A percentile compares a stretch with the other conserved stretches of the same genome.
Conservation (phyloP, 257 asterid genomes). For the Solanum pinnatisectum region DNA sequence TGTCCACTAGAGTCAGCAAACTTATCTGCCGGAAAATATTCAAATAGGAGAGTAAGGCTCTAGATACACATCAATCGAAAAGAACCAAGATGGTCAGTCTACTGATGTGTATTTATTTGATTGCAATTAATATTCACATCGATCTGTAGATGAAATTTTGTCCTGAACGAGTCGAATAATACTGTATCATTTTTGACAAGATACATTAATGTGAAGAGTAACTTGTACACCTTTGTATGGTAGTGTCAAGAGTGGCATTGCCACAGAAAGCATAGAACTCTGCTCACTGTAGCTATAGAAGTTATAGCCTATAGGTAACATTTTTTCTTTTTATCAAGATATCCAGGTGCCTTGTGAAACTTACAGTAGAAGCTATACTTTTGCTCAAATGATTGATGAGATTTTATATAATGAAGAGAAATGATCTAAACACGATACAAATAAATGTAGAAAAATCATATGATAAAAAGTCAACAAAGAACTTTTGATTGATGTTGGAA, state of each 20-base stretch:
- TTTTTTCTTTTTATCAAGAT: neutral
- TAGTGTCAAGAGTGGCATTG: neutral
- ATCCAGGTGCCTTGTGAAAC: neutral
- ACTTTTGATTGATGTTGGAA: neutral
- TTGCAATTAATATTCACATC: neutral
- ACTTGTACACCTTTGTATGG: neutral
- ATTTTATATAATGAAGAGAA: neutral
- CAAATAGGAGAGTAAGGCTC: slow-evolving; percentile 6
- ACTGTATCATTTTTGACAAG: neutral
- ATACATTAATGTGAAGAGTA: neutral
- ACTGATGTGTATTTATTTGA: neutral
- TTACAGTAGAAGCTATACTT: neutral
- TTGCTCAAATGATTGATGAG: neutral
- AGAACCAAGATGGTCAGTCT: neutral
- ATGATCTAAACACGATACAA: neutral
- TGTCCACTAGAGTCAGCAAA: slow-evolving; percentile 71
- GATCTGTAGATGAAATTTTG: neutral
- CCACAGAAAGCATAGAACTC: neutral
- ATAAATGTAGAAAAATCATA: neutral
- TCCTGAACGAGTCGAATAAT: neutral
- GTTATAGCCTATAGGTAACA: neutral
- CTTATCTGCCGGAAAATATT: slow-evolving; percentile 54
- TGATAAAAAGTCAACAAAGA: neutral
- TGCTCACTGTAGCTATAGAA: neutral
- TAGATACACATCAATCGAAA: neutral